Conservation (phyloP, 75 land plant species). For the Isoetes taiwanensis region DNA sequence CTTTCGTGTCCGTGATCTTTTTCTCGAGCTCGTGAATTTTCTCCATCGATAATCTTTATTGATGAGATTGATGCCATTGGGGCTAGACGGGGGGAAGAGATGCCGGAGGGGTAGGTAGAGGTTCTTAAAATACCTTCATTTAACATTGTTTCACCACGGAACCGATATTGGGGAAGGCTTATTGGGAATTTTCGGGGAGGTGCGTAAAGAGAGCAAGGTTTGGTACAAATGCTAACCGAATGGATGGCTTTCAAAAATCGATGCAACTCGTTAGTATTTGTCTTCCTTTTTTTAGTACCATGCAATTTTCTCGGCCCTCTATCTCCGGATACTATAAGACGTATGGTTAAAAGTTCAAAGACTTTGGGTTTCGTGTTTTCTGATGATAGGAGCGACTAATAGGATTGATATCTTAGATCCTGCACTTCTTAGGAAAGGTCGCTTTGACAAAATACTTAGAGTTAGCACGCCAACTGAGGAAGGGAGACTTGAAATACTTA, state of each 20-base stretch:
- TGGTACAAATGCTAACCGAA: constrained; percentile 92
- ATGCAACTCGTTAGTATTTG: constrained; percentile 42
- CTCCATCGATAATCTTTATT: constrained; percentile 93
- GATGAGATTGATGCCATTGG: constrained; percentile 99
- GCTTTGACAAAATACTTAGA: constrained; percentile 79
- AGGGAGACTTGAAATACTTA: constrained; percentile 82
- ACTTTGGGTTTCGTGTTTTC: too few species aligned
- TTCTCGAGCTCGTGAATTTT: constrained; percentile 73
- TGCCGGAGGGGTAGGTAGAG: constrained; percentile 97
- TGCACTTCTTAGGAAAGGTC: constrained; percentile 88
- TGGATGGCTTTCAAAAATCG: constrained; percentile 88
- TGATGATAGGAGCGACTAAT: constrained; percentile 95
- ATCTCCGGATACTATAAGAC: too few species aligned
- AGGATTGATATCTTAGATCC: constrained; percentile 90
- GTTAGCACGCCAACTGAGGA: constrained; percentile 87
- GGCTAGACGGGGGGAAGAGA: constrained; percentile 92
- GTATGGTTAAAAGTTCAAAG: too few species aligned
- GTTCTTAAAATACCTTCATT: too few species aligned
- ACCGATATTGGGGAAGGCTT: too few species aligned
- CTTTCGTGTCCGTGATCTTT: constrained; percentile 94
- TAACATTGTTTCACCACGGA: too few species aligned
- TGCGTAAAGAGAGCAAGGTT: constrained; percentile 89
- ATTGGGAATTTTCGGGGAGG: constrained; percentile 54
- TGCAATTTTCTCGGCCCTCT: too few species aligned
- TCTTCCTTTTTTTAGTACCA: not conserved